Conservation (phyloP, 2,329 filamentous ascomycete genomes). For the Rachicladosporium sp. region DNA sequence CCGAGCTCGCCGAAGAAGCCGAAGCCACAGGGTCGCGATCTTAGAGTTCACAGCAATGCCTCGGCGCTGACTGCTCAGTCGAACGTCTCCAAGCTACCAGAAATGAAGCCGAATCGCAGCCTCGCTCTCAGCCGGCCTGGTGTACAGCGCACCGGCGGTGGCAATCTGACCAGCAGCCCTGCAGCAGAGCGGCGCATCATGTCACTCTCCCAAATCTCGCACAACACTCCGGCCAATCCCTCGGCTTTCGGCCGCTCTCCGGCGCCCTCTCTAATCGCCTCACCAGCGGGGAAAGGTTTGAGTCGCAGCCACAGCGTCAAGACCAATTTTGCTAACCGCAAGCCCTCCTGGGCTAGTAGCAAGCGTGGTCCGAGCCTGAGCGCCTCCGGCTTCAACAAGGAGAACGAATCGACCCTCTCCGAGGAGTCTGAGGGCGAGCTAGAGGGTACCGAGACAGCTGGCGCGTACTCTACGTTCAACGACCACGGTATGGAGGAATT, state of each 20-base stretch:
- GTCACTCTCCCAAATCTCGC: conserved; percentile 79
- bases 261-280: conserved; percentile 15
- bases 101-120: conserved; percentile 18
- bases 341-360: conserved; percentile 20
- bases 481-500: conserved; percentile 11
- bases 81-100: conserved; percentile 18
- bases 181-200: conserved; percentile 58
- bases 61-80: conserved; percentile 34
- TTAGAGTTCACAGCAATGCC: conserved; percentile 28
- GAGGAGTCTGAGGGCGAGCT: conserved; percentile 31
- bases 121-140: conserved; percentile 34
- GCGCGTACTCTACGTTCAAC: conserved; percentile 4
- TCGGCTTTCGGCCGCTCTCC: conserved; percentile 22
- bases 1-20: conserved; percentile 27
- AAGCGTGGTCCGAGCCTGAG: conserved; percentile 19
- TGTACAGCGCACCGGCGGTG: too few species aligned
- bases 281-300: conserved; percentile 12
- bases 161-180: neutral
- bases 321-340: conserved; percentile 18
- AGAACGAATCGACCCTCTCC: conserved; percentile 31
- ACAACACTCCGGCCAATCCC: conserved; percentile 47
- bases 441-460: conserved; percentile 12
- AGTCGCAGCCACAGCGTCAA: conserved; percentile 28
- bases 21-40: conserved; percentile 25
- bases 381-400: conserved; percentile 27